Evolutionary conservation across 768 basidiomycete species (phyloP).

Genomic region (Mycena alexandri): DNA sequence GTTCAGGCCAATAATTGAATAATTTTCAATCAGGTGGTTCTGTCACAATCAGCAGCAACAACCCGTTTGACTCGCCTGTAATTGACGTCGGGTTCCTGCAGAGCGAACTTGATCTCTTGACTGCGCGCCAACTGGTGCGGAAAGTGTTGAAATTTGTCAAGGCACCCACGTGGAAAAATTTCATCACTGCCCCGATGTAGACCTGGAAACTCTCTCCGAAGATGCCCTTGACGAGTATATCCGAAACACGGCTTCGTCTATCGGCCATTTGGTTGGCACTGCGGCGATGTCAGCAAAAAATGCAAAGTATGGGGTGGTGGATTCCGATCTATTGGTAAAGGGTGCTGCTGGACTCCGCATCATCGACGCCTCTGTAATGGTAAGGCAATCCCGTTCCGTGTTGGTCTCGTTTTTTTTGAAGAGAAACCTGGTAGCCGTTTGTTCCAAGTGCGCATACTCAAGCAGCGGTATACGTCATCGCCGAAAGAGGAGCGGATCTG

Average conservation of each 20-base stretch:
- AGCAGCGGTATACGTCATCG: no score
- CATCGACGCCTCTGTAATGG: no score
- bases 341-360: no score
- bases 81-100: slow-evolving; percentile 60
- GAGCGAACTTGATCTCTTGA: slow-evolving; percentile 35
- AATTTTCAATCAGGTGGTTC: slow-evolving; percentile 37
- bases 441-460: no score
- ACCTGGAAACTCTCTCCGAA: slow-evolving; percentile 7
- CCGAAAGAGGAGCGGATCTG: no score
- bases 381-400: no score
- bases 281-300: slow-evolving; percentile 36
- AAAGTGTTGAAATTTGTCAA: slow-evolving; percentile 25
- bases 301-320: no score
- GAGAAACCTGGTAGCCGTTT: no score
- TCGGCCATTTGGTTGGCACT: slow-evolving; percentile 36
- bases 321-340: no score
- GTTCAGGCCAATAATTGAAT: not conserved
- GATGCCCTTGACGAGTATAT: slow-evolving; percentile 34
- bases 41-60: slow-evolving; percentile 49
- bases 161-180: slow-evolving; percentile 39
- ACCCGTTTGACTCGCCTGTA: slow-evolving; percentile 54
- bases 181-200: slow-evolving; percentile 23
- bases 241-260: slow-evolving; percentile 19
- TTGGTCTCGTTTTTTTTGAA: no score
- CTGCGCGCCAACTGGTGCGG: slow-evolving; percentile 25